Percentiles rank a stretch among this genome's conserved stretches.
Conservation (phyloP, 345 rosid species). For the Draba incana region DNA sequence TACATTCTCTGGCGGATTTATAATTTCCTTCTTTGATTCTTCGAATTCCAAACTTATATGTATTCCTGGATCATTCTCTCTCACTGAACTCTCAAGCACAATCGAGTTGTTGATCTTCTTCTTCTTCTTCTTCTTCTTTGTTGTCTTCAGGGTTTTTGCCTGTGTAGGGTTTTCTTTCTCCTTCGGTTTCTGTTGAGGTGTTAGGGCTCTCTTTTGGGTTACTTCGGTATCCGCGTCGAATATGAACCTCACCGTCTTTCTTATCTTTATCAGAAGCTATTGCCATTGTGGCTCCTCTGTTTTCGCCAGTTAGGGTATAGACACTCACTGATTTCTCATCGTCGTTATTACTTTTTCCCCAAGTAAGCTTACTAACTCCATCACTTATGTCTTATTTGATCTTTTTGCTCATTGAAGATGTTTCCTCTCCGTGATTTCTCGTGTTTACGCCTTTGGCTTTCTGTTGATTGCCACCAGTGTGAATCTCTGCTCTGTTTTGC, state of each 20-base stretch:
- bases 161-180: conserved; percentile 34
- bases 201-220: conserved; percentile 65
- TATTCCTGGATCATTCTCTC: conserved; percentile 67
- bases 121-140: conserved; percentile 40
- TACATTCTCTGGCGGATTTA: conserved; percentile 23
- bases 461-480: conserved; percentile 43
- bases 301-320: conserved; percentile 83
- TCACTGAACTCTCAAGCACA: conserved; percentile 56
- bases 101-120: conserved; percentile 69
- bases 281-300: conserved; percentile 78
- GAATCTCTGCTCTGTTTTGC: conserved; percentile 32
- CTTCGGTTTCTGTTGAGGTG: conserved; percentile 64
- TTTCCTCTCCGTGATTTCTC: conserved; percentile 37
- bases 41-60: conserved; percentile 46
- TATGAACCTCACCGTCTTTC: conserved; percentile 57
- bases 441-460: conserved; percentile 35
- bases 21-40: not conserved
- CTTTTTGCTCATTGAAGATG: conserved; percentile 43
- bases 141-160: conserved; percentile 32
- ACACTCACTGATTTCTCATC: conserved; percentile 52
- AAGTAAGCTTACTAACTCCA: conserved; percentile 57
- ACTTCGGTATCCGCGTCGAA: conserved; percentile 61
- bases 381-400: conserved; percentile 62
- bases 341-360: conserved; percentile 43
- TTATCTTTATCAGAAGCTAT: conserved; percentile 50